Evolutionary conservation across 2,329 filamentous ascomycete genomes (phyloP), one percentile per base, ranked within the genome.

Genomic region (Microdochium trichocladiopsis): DNA sequence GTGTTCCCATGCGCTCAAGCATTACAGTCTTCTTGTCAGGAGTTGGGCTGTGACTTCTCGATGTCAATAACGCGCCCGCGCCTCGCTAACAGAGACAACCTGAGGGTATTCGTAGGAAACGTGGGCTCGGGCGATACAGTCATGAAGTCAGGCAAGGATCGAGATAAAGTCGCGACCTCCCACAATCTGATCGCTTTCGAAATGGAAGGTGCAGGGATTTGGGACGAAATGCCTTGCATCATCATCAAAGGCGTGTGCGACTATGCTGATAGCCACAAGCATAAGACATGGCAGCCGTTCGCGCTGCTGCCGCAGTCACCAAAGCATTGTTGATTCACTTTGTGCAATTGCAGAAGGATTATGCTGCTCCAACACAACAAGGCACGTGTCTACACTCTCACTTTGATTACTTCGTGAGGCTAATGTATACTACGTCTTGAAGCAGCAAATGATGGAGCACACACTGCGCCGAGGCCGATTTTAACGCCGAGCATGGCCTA

Each of bases 191-290:
- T 67, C 37, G 64, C 54, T 1, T 66, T 69, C 50, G 66, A 68
- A 45, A 67, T 68, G 62, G 66, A 69, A 50, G 60, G 60, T 3
- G 65, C 61, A 4, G 65, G 65, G 12, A 53, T 64, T 6, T 67
- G 61, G 61, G 59, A 66, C 23, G 56, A 57, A n/a, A 41, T 63
- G 10, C 59, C 61, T 0, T 61, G 55, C 24, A 51, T 69, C 4
- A 55, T 69, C 10, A 61, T 70, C 52, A 68, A 67, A 50, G 64
- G 65, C 10, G 63, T 67, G 3, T 64, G 60, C 52, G 64, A 69
- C 55, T 70, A 69, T 52, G 61, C 64, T 1, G 67, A 70, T 51
- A 61, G 63, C 33, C 67, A 69, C 52, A 67, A 68, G 53, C 63
- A 57, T 47, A 63, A 65, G 23, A 51, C 25, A 4, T 69, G 63